These are phyloP conservation scores for Pythium dissimile DNA, from an alignment of 352 stramenopile species.

Conservation along the genomic window DNA sequence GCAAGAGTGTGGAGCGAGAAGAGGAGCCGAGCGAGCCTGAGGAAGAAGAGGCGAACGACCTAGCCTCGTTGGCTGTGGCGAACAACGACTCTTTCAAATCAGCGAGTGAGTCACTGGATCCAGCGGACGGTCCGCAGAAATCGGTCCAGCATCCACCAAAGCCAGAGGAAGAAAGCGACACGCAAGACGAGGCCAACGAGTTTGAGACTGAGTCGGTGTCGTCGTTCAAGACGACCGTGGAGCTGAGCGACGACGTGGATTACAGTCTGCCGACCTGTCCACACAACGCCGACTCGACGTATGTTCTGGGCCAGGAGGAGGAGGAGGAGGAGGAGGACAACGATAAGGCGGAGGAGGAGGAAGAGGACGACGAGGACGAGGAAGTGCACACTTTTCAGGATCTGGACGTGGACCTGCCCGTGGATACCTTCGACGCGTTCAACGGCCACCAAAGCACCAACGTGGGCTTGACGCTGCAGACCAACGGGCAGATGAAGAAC, in stretches of 20 bases:
- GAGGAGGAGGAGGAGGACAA: no score
- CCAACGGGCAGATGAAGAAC: constrained; percentile 11
- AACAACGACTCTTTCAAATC: no score
- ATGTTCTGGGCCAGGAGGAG: no score
- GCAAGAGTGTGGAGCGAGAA: neutral
- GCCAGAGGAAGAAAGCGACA: neutral
- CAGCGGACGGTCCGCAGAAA: no score
- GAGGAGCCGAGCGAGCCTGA: no score
- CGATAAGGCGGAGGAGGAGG: no score
- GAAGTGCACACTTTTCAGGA: neutral
- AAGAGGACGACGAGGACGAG: neutral
- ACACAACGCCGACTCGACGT: neutral
- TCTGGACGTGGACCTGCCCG: neutral
- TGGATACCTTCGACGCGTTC: neutral
- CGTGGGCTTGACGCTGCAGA: constrained; percentile 7
- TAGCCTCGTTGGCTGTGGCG: no score
- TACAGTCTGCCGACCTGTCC: no score
- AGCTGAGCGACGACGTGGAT: neutral
- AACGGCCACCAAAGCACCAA: neutral
- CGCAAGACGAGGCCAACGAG: neutral
- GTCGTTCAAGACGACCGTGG: constrained; percentile 22
- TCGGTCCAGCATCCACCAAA: neutral
- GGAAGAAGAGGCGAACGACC: no score
- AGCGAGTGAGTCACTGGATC: no score
- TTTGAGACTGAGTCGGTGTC: constrained; percentile 21